Percentiles rank a stretch among this genome's conserved stretches.
Conservation (phyloP, 257 asterid species). For the Asclepias syriaca region DNA sequence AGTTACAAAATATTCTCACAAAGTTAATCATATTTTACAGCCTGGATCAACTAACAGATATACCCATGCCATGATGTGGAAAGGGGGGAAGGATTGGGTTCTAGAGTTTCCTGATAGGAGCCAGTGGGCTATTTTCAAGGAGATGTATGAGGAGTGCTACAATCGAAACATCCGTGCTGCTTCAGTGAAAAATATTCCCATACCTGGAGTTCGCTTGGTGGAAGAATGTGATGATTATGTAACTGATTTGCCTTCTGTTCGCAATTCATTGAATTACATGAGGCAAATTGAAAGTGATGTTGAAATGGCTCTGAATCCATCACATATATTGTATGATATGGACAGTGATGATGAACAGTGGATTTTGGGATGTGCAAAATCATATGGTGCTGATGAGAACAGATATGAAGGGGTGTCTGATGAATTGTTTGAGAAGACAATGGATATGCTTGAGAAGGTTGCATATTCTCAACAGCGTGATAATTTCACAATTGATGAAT, state of each 20-base stretch:
- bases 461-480: slow-evolving; percentile 61
- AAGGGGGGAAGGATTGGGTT: slow-evolving; percentile 96
- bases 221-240: slow-evolving; percentile 57
- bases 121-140: slow-evolving; percentile 92
- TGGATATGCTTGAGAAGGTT: slow-evolving; percentile 71
- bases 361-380: slow-evolving; percentile 37
- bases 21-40: slow-evolving; percentile 68
- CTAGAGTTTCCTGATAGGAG: slow-evolving; percentile 87
- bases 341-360: slow-evolving; percentile 93
- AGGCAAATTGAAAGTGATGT: slow-evolving; percentile 81
- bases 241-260: slow-evolving; percentile 45
- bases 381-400: slow-evolving; percentile 18
- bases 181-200: slow-evolving; percentile 85
- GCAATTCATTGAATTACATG: slow-evolving; percentile 50
- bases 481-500: slow-evolving; percentile 58
- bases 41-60: slow-evolving; percentile 89
- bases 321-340: slow-evolving; percentile 67
- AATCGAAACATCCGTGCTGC: slow-evolving; percentile 96
- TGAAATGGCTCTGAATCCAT: slow-evolving; percentile 89
- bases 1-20: slow-evolving; percentile 57
- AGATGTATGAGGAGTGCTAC: slow-evolving; percentile 88
- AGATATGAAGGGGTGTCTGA: slow-evolving; percentile 48
- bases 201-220: slow-evolving; percentile 77
- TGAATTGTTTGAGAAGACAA: slow-evolving; percentile 64
- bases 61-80: slow-evolving; percentile 99